Conservation (phyloP, 1,139 yeast genomes). For the Suhomyces panamericanus region DNA sequence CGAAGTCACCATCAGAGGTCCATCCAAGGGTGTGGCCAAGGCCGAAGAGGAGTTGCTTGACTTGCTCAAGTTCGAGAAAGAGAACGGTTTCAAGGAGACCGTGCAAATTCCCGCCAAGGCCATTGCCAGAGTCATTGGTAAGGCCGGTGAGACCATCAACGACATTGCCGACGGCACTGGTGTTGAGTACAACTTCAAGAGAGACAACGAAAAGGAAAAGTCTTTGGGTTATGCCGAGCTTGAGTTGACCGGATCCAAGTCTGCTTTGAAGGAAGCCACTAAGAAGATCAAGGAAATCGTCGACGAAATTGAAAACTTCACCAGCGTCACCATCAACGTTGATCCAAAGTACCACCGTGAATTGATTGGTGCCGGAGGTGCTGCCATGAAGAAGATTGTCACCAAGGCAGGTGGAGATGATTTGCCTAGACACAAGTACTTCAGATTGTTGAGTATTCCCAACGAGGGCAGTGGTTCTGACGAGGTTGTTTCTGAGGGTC, state of each 20-base stretch:
- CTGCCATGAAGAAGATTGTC: constrained; percentile 72
- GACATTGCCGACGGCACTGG: constrained; percentile 82
- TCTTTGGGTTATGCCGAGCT: constrained; percentile 53
- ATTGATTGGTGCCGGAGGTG: constrained; percentile 81
- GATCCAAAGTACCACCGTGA: constrained; percentile 78
- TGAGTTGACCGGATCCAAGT: constrained; percentile 75
- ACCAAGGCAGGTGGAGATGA: constrained; percentile 76
- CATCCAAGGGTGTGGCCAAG: constrained; percentile 83
- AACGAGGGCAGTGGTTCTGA: constrained; percentile 64
- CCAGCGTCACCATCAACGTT: constrained; percentile 63
- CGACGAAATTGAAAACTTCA: constrained; percentile 64
- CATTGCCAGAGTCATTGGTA: constrained; percentile 85
- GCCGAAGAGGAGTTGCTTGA: constrained; percentile 87
- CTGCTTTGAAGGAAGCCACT: constrained; percentile 76
- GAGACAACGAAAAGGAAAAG: constrained; percentile 46
- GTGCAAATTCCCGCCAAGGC: constrained; percentile 70
- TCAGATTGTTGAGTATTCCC: constrained; percentile 73
- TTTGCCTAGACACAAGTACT: constrained; percentile 45
- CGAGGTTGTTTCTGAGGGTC: constrained; percentile 70
- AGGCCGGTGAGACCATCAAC: constrained; percentile 79
- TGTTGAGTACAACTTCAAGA: constrained; percentile 66
- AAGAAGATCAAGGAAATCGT: constrained; percentile 63
- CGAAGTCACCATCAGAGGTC: constrained; percentile 82
- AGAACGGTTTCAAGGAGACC: constrained; percentile 69
- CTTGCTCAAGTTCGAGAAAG: constrained; percentile 81